Evolutionary conservation across 148 eudicot species (phyloP), one percentile per base, ranked within the genome.

Genomic region (Persicaria tinctoria): DNA sequence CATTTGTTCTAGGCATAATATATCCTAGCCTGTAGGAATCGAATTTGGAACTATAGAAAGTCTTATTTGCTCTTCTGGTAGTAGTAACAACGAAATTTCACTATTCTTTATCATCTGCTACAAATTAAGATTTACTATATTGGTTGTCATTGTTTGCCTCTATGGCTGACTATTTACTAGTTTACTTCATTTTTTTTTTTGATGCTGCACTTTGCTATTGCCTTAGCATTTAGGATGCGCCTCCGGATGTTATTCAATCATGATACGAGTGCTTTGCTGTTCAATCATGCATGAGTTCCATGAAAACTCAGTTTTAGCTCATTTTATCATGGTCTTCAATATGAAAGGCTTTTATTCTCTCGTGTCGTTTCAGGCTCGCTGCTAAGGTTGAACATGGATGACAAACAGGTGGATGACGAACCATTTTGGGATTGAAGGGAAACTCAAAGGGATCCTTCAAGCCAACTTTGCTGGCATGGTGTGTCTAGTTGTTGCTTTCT

Each of bases 361-460:
- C 27, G 23, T 73, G 50, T 49, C 5, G 59, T 76, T 76, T 78
- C 88, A 91, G 98, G 91, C 87, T 80, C 23, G 23, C 23, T 20
- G 23, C 23, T 20, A 20, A 20, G 23, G 23, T 20, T 20, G 23
- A 20, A 20, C 23, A 20, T 20, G 23, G 23, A 20, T 20, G 23
- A 20, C 0, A 20, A 20, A 20, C 23, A 20, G 23, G 23, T 20
- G 23, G 23, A 20, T 20, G 23, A 20, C 23, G 23, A 20, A 20
- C 23, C 23, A 20, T 20, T 20, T 20, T 20, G 23, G 23, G 23
- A 20, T 20, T 20, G 23, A 20, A 20, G 23, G 23, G 23, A 20
- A 20, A 20, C 23, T 20, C 23, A 20, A 20, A 20, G 23, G 23
- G 23, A 20, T 20, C 23, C 23, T 20, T 20, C 23, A 20, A 20